Base-by-base conservation (phyloP, 2,329 filamentous ascomycete genomes). In the Colletotrichum eremochloae region DNA sequence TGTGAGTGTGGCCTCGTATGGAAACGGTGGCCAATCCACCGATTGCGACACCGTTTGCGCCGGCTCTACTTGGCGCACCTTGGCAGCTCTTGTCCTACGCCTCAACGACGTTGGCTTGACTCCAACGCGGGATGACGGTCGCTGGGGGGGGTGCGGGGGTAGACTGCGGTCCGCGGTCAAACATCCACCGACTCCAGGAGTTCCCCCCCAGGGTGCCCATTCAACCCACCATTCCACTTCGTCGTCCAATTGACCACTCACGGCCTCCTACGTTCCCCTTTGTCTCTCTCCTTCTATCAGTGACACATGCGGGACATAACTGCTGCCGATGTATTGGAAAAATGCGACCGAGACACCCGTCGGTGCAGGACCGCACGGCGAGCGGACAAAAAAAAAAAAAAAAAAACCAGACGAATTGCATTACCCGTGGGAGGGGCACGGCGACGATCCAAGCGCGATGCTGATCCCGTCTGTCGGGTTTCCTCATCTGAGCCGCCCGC, bases 71-170 rank as follows among this genome's bases (percentile, higher is more conserved):
- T 72, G 69, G 69, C 69, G 33, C 46, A 38, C 53, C 70, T 72
- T 72, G 70, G 70, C 70, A 40, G 53, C 33, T 70, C 70, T 72
- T 70, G 70, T 70, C 70, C 70, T 64, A 64, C 66, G 55, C 64
- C 60, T 65, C 70, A 65, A 70, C 67, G 57, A 61, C 40, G 70
- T 70, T 65, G 67, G 70, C 38, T 29, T 36, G 29, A 44, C 61
- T 65, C 66, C 66, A 42, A 70, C 53, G 60, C 55, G 66, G 66
- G 61, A 72, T 72, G 70, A 65, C 70, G 42, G 55, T 63, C 50
- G 40, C 61, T n/a, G 11, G 20, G 11, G 12, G 6, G 53, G 31
- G 33, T 8, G 24, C 24, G 24, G 1, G 24, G 24, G 24, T 24
- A 42, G 40, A 31, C 53, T 33, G 29, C 11, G 31, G 33, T 12